Conservation (phyloP, 257 asterid species). For the Nicotiana benthamiana region DNA sequence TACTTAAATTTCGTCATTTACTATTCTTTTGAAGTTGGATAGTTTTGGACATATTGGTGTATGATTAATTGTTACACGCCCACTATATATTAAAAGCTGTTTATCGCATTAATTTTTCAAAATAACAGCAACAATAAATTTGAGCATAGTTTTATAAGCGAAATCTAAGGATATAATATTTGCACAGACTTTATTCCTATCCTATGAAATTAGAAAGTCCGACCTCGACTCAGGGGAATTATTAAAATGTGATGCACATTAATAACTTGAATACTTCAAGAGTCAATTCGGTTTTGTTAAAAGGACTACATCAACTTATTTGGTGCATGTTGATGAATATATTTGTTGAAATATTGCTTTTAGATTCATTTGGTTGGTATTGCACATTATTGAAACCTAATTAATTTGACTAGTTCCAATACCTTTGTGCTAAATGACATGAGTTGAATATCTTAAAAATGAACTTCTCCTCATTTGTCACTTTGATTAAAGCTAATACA, state of each 20-base stretch:
- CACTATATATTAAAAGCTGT: neutral
- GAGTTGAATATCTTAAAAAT: neutral
- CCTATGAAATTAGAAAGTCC: too few species aligned
- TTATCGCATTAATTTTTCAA: neutral
- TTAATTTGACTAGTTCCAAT: neutral
- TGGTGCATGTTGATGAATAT: neutral
- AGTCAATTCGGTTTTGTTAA: neutral
- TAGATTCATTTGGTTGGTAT: neutral
- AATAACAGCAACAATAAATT: too few species aligned
- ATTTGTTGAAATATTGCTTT: neutral
- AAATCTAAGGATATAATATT: too few species aligned
- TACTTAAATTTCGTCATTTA: neutral
- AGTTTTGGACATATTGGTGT: neutral
- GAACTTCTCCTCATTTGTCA: neutral
- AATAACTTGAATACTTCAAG: neutral
- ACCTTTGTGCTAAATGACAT: neutral
- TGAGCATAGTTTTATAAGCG: too few species aligned
- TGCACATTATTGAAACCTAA: neutral
- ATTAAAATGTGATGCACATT: neutral
- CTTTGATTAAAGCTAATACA: neutral
- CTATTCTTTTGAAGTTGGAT: neutral
- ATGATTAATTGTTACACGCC: neutral
- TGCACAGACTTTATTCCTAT: accelerated
- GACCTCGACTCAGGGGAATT: too few species aligned
- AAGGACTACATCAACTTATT: neutral